Evolutionary conservation across 441 rosid species (phyloP).

Genomic region (Populus hybrid): DNA sequence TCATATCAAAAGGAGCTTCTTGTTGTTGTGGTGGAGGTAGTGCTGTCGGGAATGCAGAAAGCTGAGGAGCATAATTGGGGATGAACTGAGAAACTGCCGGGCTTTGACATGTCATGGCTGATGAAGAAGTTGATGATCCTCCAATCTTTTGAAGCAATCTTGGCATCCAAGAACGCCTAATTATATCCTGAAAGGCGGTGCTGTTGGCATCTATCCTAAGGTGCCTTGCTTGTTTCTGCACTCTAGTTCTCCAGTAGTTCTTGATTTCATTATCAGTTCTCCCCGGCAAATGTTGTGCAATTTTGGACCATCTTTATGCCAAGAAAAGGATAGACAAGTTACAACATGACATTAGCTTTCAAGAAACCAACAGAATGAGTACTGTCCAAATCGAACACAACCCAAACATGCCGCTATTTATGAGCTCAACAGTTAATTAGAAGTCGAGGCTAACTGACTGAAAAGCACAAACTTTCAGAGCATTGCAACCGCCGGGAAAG

Average conservation of each 20-base stretch:
- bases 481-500: background rate
- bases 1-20: background rate
- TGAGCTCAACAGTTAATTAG: background rate
- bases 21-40: constrained; percentile 1
- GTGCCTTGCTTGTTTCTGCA: constrained; percentile 59
- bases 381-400: background rate
- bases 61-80: background rate
- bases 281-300: constrained; percentile 69
- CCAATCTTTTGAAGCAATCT: constrained; percentile 43
- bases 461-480: background rate
- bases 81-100: constrained; percentile 16
- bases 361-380: background rate
- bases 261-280: constrained; percentile 76
- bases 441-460: background rate
- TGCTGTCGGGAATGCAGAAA: background rate
- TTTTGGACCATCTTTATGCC: constrained; percentile 59
- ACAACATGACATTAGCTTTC: background rate
- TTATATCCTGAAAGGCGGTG: constrained; percentile 41
- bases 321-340: background rate
- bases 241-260: constrained; percentile 76
- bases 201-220: constrained; percentile 56
- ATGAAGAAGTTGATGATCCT: constrained; percentile 16
- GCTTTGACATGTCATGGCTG: background rate
- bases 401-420: background rate
- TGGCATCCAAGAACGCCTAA: constrained; percentile 48